A percentile compares a stretch with the other conserved stretches of the same genome.
Evolutionary conservation across 2,329 filamentous ascomycete genomes (phyloP).

Genomic region (Stagonosporopsis chrysanthemi): DNA sequence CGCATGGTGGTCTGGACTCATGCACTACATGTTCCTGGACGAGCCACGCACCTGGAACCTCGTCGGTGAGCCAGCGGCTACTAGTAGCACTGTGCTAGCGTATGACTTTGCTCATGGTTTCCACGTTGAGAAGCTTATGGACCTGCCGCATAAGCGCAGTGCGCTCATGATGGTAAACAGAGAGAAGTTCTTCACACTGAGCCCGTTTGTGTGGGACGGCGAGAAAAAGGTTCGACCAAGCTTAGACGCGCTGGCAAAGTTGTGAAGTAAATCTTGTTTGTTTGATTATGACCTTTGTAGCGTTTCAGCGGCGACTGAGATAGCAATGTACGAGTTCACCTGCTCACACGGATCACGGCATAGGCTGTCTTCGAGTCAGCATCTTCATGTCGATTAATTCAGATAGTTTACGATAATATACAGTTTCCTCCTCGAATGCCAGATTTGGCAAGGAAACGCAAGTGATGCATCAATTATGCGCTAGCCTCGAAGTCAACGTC

Average conservation of each 20-base stretch:
- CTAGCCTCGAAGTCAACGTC: slow-evolving; percentile 15
- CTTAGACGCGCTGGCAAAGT: slow-evolving; percentile 43
- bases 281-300: neutral
- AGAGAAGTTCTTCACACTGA: slow-evolving; percentile 74
- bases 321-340: neutral
- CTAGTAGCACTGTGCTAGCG: slow-evolving; percentile 72
- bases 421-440: slow-evolving; percentile 1
- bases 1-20: slow-evolving; percentile 65
- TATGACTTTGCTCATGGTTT: slow-evolving; percentile 80
- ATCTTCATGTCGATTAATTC: neutral
- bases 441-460: neutral
- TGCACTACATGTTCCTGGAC: slow-evolving; percentile 67
- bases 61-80: slow-evolving; percentile 75
- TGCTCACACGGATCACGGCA: neutral
- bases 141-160: slow-evolving; percentile 75
- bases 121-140: slow-evolving; percentile 74
- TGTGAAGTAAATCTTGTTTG: slow-evolving; percentile 24
- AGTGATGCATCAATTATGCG: neutral
- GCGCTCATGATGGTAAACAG: slow-evolving; percentile 70
- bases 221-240: slow-evolving; percentile 47
- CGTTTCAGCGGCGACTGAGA: slow-evolving; percentile 3
- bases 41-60: slow-evolving; percentile 63
- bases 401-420: neutral
- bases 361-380: neutral
- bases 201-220: slow-evolving; percentile 58